Evolutionary conservation across 768 basidiomycete genomes (phyloP).

Genomic region (Podaxis rugospora): DNA sequence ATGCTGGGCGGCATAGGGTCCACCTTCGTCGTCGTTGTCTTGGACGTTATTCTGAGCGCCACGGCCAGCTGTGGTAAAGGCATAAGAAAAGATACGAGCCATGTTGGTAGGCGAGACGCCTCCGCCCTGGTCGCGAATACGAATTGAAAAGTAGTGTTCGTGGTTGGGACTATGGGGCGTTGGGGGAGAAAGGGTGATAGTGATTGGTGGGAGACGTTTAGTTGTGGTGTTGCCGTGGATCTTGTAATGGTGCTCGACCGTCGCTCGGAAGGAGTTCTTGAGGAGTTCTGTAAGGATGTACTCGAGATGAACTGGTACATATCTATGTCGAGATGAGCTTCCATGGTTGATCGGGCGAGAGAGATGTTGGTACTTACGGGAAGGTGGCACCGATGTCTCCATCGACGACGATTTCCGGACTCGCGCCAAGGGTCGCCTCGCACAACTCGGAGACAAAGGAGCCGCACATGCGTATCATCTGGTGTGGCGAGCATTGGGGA

Average conservation of each 20-base stretch:
- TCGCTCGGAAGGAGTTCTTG: conserved; percentile 89
- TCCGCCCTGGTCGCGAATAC: conserved; percentile 84
- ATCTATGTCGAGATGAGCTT: conserved; percentile 38
- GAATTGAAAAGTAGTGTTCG: conserved; percentile 61
- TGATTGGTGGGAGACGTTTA: conserved; percentile 56
- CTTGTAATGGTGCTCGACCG: conserved; percentile 62
- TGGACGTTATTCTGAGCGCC: conserved; percentile 29
- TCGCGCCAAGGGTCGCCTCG: conserved; percentile 75
- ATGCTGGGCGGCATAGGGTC: conserved; percentile 77
- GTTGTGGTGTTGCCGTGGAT: conserved; percentile 12
- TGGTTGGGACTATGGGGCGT: conserved; percentile 24
- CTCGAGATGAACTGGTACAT: conserved; percentile 86
- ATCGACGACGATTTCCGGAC: conserved; percentile 65
- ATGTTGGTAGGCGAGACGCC: conserved; percentile 75
- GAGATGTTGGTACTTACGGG: conserved; percentile 49
- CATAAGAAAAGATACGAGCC: conserved; percentile 83
- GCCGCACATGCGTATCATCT: conserved; percentile 75
- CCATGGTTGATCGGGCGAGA: conserved; percentile 4
- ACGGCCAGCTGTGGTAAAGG: conserved; percentile 80
- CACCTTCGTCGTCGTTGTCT: conserved; percentile 49
- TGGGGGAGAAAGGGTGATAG: conserved; percentile 66
- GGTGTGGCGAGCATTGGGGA: conserved; percentile 61
- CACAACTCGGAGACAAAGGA: conserved; percentile 84
- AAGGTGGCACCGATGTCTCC: conserved; percentile 70
- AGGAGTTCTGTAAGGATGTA: conserved; percentile 89